Percentiles rank a stretch among this genome's conserved stretches.
phyloP scores from a whole-genome alignment of 2,329 filamentous ascomycete species.

The Cryphonectria carpinicola region DNA sequence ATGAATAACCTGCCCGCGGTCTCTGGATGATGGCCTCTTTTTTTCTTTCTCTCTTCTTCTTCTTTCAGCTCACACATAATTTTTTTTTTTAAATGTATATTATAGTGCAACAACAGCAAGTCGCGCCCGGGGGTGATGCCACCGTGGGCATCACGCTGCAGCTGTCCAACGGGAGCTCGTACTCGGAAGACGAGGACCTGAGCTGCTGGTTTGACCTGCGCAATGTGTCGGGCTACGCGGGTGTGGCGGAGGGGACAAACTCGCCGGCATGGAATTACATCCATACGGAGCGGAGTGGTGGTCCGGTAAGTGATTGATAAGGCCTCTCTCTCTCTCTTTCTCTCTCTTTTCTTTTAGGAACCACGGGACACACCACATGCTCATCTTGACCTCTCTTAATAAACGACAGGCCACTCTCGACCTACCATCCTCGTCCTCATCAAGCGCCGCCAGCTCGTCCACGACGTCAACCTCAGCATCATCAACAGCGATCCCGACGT shows the following conservation, averaged over 20 bases:
- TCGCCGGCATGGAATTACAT: slow-evolving; percentile 13
- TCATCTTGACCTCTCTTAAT: background rate
- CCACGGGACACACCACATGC: background rate
- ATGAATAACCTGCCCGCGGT: too few relatives aligned
- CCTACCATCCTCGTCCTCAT: background rate
- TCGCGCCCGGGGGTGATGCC: background rate
- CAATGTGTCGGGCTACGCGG: background rate
- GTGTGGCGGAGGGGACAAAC: background rate
- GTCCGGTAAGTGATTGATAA: background rate
- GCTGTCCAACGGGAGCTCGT: background rate
- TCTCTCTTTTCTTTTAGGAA: background rate
- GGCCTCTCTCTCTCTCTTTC: too few relatives aligned
- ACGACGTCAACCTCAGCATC: background rate
- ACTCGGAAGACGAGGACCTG: background rate
- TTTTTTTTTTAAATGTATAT: background rate
- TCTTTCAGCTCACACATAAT: background rate
- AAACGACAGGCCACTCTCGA: slow-evolving; percentile 6
- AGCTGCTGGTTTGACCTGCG: slow-evolving; percentile 15
- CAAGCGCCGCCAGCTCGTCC: background rate
- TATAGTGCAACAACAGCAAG: background rate
- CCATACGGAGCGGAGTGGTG: background rate
- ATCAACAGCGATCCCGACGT: background rate
- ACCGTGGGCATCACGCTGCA: slow-evolving; percentile 15
- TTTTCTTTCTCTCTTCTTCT: background rate
- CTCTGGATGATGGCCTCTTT: background rate